A percentile compares a stretch with the other conserved stretches of the same genome.
These are phyloP conservation scores for Trichosporon sp. DNA, from an alignment of 1,284 basidiomycete genomes.

Conservation along the genomic window DNA sequence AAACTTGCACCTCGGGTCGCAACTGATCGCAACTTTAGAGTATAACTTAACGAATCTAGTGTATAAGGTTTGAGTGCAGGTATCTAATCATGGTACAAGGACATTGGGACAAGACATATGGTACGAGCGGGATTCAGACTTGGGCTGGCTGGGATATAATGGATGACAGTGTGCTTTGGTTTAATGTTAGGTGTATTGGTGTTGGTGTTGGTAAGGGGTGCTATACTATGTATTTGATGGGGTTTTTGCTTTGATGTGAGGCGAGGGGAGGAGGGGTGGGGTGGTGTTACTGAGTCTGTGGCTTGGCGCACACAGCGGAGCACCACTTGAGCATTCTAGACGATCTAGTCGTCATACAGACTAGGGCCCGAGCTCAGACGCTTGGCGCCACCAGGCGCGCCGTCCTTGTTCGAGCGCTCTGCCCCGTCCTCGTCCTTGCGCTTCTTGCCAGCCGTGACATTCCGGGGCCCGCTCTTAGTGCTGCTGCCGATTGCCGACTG, in stretches of 20 bases:
- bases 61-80: not conserved
- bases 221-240: not conserved
- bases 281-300: no score
- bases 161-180: no score
- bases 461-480: not conserved
- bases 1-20: no score
- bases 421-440: constrained; percentile 26
- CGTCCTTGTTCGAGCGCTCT: constrained; percentile 13
- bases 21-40: not conserved
- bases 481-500: constrained; percentile 18
- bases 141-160: not conserved
- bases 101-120: constrained; percentile 2
- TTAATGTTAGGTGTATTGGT: no score
- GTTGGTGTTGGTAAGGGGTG: not conserved
- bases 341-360: constrained; percentile 7
- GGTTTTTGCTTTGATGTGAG: not conserved
- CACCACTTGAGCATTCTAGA: no score
- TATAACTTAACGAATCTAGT: not conserved
- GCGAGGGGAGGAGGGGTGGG: not conserved
- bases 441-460: constrained; percentile 20
- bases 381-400: constrained; percentile 22
- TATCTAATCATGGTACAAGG: constrained; percentile 2
- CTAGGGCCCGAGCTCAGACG: constrained; percentile 34
- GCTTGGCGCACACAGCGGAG: no score
- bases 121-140: not conserved